A percentile compares a stretch with the other conserved stretches of the same genome.
phyloP scores from a whole-genome alignment of 2,329 filamentous ascomycete genomes.

The Proliferodiscus dingleyae region DNA sequence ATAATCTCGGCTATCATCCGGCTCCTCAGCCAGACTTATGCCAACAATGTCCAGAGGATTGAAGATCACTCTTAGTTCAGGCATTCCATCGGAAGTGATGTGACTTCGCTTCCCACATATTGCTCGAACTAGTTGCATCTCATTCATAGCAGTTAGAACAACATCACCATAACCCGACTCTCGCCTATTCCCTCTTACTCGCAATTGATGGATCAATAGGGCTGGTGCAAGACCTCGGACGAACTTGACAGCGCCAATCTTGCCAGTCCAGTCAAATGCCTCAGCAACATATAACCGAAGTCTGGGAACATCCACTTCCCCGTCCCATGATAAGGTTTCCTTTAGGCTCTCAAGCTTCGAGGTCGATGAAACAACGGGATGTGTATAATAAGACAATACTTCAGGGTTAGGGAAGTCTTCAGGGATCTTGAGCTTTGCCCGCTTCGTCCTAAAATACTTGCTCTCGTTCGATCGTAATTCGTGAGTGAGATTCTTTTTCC shows the following conservation, averaged over 20 bases:
- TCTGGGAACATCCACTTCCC: slow-evolving; percentile 57
- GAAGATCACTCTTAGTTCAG: slow-evolving; percentile 76
- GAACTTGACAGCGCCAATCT: slow-evolving; percentile 77
- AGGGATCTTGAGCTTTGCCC: slow-evolving; percentile 70
- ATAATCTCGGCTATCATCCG: slow-evolving; percentile 42
- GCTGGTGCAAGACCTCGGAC: slow-evolving; percentile 74
- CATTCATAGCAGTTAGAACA: slow-evolving; percentile 38
- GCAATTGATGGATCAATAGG: slow-evolving; percentile 61
- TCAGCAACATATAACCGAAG: slow-evolving; percentile 72
- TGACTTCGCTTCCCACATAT: slow-evolving; percentile 67
- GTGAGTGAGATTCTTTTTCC: slow-evolving; percentile 67
- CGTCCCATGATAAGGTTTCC: slow-evolving; percentile 54
- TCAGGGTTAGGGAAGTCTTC: slow-evolving; percentile 75
- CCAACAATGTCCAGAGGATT: slow-evolving; percentile 71
- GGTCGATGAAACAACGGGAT: slow-evolving; percentile 71
- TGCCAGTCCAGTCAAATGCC: slow-evolving; percentile 80
- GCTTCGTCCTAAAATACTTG: slow-evolving; percentile 71
- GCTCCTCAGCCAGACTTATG: slow-evolving; percentile 69
- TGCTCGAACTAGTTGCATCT: slow-evolving; percentile 53
- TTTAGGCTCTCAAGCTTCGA: slow-evolving; percentile 52
- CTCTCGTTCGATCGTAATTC: slow-evolving; percentile 82
- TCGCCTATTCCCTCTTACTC: slow-evolving; percentile 36
- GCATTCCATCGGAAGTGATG: slow-evolving; percentile 66
- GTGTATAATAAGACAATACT: slow-evolving; percentile 80
- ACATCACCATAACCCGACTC: slow-evolving; percentile 31